These are phyloP conservation scores for Peterozyma xylosa DNA, from an alignment of 805 yeast genomes.

Conservation along the genomic window DNA sequence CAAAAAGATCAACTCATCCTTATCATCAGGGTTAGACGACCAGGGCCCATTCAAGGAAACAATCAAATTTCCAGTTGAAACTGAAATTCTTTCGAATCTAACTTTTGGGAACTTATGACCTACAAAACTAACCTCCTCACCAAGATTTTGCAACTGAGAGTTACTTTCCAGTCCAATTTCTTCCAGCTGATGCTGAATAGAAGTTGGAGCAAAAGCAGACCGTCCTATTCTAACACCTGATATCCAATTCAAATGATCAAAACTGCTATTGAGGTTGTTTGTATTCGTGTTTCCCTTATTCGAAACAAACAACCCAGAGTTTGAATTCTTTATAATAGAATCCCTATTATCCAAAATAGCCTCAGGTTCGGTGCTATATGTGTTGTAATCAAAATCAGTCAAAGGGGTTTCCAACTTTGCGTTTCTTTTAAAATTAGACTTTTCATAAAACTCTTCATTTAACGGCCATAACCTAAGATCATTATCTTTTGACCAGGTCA, in stretches of 20 bases:
- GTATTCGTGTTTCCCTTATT: conserved; percentile 23
- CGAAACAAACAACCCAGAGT: conserved; percentile 7
- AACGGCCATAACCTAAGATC: conserved; percentile 81
- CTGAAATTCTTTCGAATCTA: conserved; percentile 79
- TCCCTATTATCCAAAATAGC: conserved; percentile 6
- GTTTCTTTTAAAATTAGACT: conserved; percentile 33
- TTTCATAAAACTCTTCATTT: conserved; percentile 37
- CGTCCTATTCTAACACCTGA: conserved; percentile 81
- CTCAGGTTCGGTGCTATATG: conserved; percentile 47
- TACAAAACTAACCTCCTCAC: conserved; percentile 85
- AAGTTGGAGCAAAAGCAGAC: conserved; percentile 29
- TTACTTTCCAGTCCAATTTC: conserved; percentile 24
- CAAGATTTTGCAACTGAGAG: conserved; percentile 53
- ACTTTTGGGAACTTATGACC: conserved; percentile 87
- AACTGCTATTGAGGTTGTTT: conserved; percentile 25
- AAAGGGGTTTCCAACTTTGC: conserved; percentile 25
- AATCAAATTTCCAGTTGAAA: conserved; percentile 73
- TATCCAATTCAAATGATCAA: conserved; percentile 81
- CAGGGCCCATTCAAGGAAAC: conserved; percentile 80
- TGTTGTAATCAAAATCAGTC: conserved; percentile 26
- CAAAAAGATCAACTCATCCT: conserved; percentile 49
- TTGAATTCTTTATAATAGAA: conserved; percentile 9
- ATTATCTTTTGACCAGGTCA: conserved; percentile 90
- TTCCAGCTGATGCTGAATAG: conserved; percentile 2
- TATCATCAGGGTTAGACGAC: conserved; percentile 33